Evolutionary conservation across 768 basidiomycete genomes (phyloP), one percentile per base, ranked within the genome.

Genomic region (Kwoniella newhampshirensis): DNA sequence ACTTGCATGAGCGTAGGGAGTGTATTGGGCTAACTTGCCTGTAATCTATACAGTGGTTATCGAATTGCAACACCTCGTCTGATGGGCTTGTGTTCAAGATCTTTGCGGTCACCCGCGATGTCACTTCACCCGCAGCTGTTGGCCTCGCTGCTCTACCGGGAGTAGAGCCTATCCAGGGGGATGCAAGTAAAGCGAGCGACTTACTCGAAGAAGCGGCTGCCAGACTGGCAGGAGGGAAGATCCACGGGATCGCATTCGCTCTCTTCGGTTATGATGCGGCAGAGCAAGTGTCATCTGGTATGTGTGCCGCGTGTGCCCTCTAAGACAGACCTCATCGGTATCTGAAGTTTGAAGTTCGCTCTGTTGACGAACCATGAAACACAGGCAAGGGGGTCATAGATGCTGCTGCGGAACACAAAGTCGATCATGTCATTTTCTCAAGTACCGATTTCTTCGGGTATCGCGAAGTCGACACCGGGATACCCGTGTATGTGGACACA

Each of bases 341-440:
- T n/a, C n/a, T n/a, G n/a, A n/a, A n/a, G n/a, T n/a, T n/a, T n/a
- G n/a, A n/a, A n/a, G n/a, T n/a, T n/a, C n/a, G n/a, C n/a, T n/a
- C n/a, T n/a, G n/a, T n/a, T n/a, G n/a, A n/a, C n/a, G n/a, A n/a
- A n/a, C n/a, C n/a, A n/a, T n/a, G n/a, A n/a, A n/a, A n/a, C n/a
- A n/a, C n/a, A 32, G 32, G 32, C 32, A 48, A 48, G 32, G 15
- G 4, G 18, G 3, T 32, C 11, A 48, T 48, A 28, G 46, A 48
- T 48, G 17, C 32, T 12, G 46, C 46, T n/a, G 23, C 8, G 11
- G 5, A 30, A 32, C 5, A 30, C 13, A 4, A 48, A 48, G 46
- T 32, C 15, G 27, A 21, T 30, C 46, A 48, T 48, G 27, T 48
- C 46, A n/a, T 48, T 3, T 48, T 48, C 27, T 48, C 46, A 13